phyloP scores from a whole-genome alignment of 169 alveolate species.

The Cryptosporidium bovis region DNA sequence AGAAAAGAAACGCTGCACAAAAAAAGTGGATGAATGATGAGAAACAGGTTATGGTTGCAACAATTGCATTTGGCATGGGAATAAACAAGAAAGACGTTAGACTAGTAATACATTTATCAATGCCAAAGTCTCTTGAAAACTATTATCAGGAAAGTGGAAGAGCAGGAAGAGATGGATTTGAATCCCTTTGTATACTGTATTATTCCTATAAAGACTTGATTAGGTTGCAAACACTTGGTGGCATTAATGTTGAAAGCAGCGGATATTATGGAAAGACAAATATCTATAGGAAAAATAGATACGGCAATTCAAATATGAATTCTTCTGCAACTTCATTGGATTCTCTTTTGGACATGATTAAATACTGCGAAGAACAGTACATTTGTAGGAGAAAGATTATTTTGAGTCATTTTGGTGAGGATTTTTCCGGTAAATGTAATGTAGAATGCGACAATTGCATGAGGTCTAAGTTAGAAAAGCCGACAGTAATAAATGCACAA shows the following conservation, averaged over 20 bases:
- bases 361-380: constrained; percentile 87
- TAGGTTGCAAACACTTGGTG: constrained; percentile 78
- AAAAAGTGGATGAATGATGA: constrained; percentile 92
- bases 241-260: constrained; percentile 18
- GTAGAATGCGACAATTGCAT: constrained; percentile 80
- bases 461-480: constrained; percentile 44
- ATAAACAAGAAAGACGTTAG: constrained; percentile 98
- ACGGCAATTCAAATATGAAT: background rate
- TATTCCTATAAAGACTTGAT: constrained; percentile 82
- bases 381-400: constrained; percentile 85
- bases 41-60: constrained; percentile 95
- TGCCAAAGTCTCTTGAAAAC: constrained; percentile 97
- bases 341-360: constrained; percentile 78
- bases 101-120: constrained; percentile 95
- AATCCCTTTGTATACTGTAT: constrained; percentile 80
- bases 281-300: background rate
- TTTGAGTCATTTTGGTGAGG: constrained; percentile 87
- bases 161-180: constrained; percentile 93
- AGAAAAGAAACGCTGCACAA: constrained; percentile 80
- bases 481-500: constrained; percentile 13
- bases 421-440: constrained; percentile 81
- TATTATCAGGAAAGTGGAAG: constrained; percentile 99
- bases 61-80: constrained; percentile 99
- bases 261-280: constrained; percentile 1
- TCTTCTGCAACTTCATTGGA: constrained; percentile 26